phyloP scores from a whole-genome alignment of 495 filamentous ascomycete genomes.

The Hyaloscypha variabilis region DNA sequence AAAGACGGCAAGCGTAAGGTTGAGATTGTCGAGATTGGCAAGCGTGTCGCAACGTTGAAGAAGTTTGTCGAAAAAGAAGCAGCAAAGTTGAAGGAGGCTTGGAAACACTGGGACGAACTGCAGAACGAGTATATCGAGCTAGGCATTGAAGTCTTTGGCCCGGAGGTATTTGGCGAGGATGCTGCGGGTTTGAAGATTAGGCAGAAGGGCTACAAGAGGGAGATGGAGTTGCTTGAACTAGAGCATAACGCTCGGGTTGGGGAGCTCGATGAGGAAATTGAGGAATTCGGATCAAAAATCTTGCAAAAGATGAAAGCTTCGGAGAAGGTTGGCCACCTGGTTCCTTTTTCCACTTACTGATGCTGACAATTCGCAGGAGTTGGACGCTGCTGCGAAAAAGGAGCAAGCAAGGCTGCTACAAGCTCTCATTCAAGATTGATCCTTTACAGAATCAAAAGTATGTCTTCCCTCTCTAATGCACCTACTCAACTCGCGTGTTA shows the following conservation, averaged over 20 bases:
- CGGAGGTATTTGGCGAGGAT: constrained; percentile 7
- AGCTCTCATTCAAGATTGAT: constrained; percentile 16
- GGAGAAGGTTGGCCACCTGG: constrained; percentile 25
- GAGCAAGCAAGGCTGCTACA: constrained; percentile 24
- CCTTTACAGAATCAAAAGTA: neutral
- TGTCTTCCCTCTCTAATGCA: neutral
- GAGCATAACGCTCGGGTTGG: constrained; percentile 12
- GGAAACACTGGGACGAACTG: constrained; percentile 29
- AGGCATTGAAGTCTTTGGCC: constrained; percentile 23
- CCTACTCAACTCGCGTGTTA: neutral
- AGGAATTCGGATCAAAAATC: constrained; percentile 25
- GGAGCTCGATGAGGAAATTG: constrained; percentile 31
- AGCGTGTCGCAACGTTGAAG: constrained; percentile 21
- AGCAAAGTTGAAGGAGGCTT: constrained; percentile 26
- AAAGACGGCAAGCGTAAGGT: constrained; percentile 15
- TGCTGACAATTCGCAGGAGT: constrained; percentile 16
- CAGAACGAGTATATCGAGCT: constrained; percentile 27
- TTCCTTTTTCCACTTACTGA: neutral
- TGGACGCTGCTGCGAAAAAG: constrained; percentile 22
- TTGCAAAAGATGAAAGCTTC: constrained; percentile 33
- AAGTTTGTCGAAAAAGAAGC: constrained; percentile 28
- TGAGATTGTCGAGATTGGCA: constrained; percentile 24
- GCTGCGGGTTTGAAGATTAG: neutral
- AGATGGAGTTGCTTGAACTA: constrained; percentile 23
- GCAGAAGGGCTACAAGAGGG: constrained; percentile 13